Evolutionary conservation across 352 stramenopile species (phyloP), one percentile per base, ranked within the genome.

Genomic region (Globisporangium parvum): DNA sequence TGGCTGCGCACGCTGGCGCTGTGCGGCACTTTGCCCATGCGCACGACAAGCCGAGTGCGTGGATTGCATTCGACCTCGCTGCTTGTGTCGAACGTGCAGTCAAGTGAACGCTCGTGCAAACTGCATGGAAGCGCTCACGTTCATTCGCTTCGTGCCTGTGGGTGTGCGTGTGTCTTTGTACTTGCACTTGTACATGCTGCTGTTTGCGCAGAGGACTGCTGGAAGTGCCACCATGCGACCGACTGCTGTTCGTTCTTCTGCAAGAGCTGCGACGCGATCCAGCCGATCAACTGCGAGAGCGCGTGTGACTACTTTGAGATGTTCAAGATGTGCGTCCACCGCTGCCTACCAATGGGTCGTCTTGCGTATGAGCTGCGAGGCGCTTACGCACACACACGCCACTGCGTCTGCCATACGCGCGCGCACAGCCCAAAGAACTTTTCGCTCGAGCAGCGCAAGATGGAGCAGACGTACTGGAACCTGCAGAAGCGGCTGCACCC

Each of bases 271-370:
- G 71, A 89, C 47, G 73, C 75, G 37, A 94, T 94, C 59, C 84
- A 92, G 60, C 81, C 84, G 14, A 53, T 85, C 53, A 75, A 78
- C 31, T 53, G 48, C 23, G 66, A 71, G 48, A 76, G 73, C 39
- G 74, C 84, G 57, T 93, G 84, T 66, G 75, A 94, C 64, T 92
- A 89, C 70, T 92, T 94, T 67, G 82, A 91, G 63, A 76, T 94
- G 62, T 94, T 94, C 59, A 55, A 89, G 57, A 77, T 94, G 84
- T 92, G 70, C 59, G 68, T 73, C 28, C 49, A 45, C n/a, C n/a
- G n/a, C n/a, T n/a, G n/a, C n/a, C n/a, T n/a, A n/a, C n/a, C n/a
- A n/a, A n/a, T n/a, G n/a, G n/a, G n/a, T n/a, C 24, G 59, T 28
- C 10, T 58, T 18, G 46, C 4, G 28, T 5, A 23, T 39, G 11